Percentiles rank a stretch among this genome's conserved stretches.
These are phyloP conservation scores for Striga hermonthica DNA, from an alignment of 305 asterid genomes.

Conservation along the genomic window DNA sequence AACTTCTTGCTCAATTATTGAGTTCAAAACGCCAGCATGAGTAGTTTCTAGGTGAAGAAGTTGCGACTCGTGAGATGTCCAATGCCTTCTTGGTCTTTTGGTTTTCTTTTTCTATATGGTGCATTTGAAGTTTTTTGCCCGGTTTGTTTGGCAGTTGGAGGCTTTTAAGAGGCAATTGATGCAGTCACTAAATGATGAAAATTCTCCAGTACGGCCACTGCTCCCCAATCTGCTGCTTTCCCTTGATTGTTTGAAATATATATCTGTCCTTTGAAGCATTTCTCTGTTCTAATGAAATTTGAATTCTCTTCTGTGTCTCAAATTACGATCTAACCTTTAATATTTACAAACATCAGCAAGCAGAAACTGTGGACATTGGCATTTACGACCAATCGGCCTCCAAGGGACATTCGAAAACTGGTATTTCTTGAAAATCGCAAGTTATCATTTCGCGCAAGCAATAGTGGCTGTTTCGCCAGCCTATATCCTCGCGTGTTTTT, in stretches of 20 bases:
- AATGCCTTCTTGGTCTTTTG: not conserved
- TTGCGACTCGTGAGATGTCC: constrained; percentile 1
- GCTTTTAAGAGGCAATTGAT: constrained; percentile 67
- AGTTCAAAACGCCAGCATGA: not conserved
- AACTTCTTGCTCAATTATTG: not conserved
- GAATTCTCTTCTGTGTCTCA: not conserved
- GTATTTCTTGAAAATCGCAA: constrained; percentile 35
- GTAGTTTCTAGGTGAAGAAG: not conserved
- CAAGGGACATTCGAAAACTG: constrained; percentile 40
- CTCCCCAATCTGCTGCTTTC: not conserved
- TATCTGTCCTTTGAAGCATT: not conserved
- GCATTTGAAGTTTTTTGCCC: not conserved
- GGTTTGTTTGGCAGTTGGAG: constrained; percentile 54
- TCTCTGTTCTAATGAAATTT: not conserved
- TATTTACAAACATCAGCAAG: constrained; percentile 33
- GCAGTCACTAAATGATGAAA: constrained; percentile 67
- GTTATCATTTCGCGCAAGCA: not conserved
- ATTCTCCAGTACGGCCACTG: constrained; percentile 49
- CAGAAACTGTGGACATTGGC: constrained; percentile 61
- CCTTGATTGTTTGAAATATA: constrained; percentile 6
- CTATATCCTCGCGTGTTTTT: not conserved
- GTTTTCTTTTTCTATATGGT: constrained; percentile 7
- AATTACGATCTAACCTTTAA: constrained; percentile 11
- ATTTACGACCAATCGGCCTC: constrained; percentile 54
- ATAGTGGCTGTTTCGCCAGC: not conserved